phyloP scores from a whole-genome alignment of 345 rosid species.

The Brassica carinata region DNA sequence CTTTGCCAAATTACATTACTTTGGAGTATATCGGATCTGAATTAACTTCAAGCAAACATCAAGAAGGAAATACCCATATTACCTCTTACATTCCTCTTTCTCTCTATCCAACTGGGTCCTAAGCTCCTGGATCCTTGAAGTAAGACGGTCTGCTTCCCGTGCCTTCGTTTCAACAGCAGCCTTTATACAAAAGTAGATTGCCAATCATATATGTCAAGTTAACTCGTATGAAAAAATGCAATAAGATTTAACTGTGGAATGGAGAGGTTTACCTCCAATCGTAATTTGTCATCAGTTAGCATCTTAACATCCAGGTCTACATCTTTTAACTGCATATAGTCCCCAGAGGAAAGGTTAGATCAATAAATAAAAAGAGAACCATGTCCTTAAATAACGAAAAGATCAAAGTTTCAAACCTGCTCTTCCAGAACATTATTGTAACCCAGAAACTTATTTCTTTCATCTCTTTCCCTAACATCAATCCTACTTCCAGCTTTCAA shows the following conservation, averaged over 20 bases:
- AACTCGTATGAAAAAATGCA: constrained; percentile 16
- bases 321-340: constrained; percentile 64
- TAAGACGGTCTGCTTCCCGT: constrained; percentile 71
- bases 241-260: constrained; percentile 36
- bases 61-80: constrained; percentile 16
- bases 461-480: constrained; percentile 53
- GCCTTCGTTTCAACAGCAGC: constrained; percentile 54
- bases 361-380: neutral
- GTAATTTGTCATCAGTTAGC: constrained; percentile 55
- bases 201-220: constrained; percentile 9
- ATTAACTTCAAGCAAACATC: constrained; percentile 9
- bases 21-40: neutral
- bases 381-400: constrained; percentile 20
- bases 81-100: constrained; percentile 82
- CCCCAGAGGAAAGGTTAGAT: constrained; percentile 29
- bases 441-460: constrained; percentile 46
- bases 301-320: constrained; percentile 49
- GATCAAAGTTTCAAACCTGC: constrained; percentile 56
- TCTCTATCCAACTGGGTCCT: constrained; percentile 69
- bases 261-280: constrained; percentile 55
- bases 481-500: constrained; percentile 51
- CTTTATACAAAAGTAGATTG: constrained; percentile 39
- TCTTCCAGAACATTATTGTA: constrained; percentile 54
- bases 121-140: constrained; percentile 70
- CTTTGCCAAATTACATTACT: neutral